These are phyloP conservation scores for Hypoxylon sp. DNA, from an alignment of 2,329 filamentous ascomycete genomes.

Conservation along the genomic window DNA sequence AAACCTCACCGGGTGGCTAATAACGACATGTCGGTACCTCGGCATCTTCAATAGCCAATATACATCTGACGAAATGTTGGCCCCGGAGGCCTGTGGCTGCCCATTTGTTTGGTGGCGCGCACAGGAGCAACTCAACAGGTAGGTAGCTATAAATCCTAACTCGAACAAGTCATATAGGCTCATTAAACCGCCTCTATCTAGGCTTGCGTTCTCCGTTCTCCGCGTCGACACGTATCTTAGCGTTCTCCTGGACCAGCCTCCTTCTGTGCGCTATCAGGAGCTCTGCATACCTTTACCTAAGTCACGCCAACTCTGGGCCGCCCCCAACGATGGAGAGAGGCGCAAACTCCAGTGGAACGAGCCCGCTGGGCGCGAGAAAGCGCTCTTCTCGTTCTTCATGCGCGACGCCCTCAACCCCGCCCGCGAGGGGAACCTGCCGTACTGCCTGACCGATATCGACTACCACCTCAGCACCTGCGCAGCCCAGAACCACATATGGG, in stretches of 20 bases:
- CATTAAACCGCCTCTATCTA: conserved; percentile 7
- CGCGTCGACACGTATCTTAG: conserved; percentile 46
- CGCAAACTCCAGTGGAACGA: conserved; percentile 42
- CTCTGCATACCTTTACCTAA: conserved; percentile 45
- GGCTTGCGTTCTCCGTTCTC: conserved; percentile 43
- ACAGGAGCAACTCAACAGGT: conserved; percentile 43
- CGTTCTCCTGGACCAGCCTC: conserved; percentile 41
- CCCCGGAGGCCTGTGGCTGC: background rate
- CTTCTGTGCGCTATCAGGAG: conserved; percentile 44
- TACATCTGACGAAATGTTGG: conserved; percentile 21
- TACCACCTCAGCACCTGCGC: conserved; percentile 47
- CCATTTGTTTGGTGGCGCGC: conserved; percentile 31
- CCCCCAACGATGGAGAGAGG: conserved; percentile 40
- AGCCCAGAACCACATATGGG: conserved; percentile 43
- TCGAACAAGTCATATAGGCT: background rate
- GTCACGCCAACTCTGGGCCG: conserved; percentile 38
- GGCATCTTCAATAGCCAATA: conserved; percentile 42
- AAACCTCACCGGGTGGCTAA: conserved; percentile 38
- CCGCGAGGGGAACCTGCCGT: conserved; percentile 29
- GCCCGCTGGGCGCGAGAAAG: conserved; percentile 41
- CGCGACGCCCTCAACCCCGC: conserved; percentile 25
- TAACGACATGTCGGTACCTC: conserved; percentile 42
- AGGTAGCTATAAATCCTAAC: conserved; percentile 28
- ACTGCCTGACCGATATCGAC: conserved; percentile 42
- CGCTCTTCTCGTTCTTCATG: conserved; percentile 43